These are phyloP conservation scores for Lunularia cruciata DNA, from an alignment of 225 moss, liverwort and hornwort species.

Conservation along the genomic window DNA sequence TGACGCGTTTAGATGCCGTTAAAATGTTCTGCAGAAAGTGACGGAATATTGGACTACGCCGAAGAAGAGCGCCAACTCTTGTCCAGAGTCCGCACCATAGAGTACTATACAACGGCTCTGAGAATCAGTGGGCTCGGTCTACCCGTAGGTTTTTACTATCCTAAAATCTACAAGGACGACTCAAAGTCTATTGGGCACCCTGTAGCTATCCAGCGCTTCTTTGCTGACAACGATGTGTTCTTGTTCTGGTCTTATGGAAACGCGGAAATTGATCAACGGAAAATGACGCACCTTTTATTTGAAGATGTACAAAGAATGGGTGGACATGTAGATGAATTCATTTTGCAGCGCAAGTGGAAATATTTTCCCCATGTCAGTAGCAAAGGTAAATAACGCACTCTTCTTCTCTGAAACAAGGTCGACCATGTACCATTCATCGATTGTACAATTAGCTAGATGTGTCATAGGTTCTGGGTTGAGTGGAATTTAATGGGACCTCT, in stretches of 20 bases:
- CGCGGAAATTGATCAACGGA: slow-evolving; percentile 5
- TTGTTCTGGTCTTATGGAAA: slow-evolving; percentile 39
- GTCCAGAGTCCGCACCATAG: slow-evolving; percentile 27
- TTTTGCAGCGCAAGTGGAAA: slow-evolving; percentile 30
- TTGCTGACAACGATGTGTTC: slow-evolving; percentile 28
- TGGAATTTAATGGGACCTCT: no score
- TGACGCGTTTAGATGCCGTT: no score
- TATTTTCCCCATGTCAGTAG: slow-evolving; percentile 30
- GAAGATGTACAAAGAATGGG: slow-evolving; percentile 29
- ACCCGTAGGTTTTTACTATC: slow-evolving; percentile 24
- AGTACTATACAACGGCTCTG: slow-evolving; percentile 32
- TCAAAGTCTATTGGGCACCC: slow-evolving; percentile 23
- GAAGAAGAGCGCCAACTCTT: slow-evolving; percentile 12
- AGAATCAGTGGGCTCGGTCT: slow-evolving; percentile 22
- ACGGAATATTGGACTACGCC: slow-evolving; percentile 24
- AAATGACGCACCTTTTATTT: slow-evolving; percentile 16
- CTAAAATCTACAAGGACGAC: not conserved
- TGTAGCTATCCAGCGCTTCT: slow-evolving; percentile 32
- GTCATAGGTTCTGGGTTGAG: no score
- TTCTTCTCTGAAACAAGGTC: no score
- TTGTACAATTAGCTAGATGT: no score
- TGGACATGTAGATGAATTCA: slow-evolving; percentile 13
- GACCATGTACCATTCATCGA: no score
- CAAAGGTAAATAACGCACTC: slow-evolving; percentile 5
- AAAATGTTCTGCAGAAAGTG: no score